Evolutionary conservation across 2,329 filamentous ascomycete genomes (phyloP), one percentile per base, ranked within the genome.

Genomic region (Ascochyta clinopodiicola): DNA sequence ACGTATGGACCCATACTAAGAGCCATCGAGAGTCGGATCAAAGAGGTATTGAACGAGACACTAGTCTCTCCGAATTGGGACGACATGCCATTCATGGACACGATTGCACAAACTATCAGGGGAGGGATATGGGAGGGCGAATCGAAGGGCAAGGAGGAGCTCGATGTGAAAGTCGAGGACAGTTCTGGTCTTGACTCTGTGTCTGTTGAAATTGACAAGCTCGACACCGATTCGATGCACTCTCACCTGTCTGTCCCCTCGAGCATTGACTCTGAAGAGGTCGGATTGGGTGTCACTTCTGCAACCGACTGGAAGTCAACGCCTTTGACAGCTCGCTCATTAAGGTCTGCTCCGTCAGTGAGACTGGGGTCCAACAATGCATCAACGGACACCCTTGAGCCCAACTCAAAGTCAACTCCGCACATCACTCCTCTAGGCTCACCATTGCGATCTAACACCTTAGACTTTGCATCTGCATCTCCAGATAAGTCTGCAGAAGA

Each of bases 51-150:
- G 57, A 91, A 90, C 9, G 95, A 99, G 77, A 96, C 92, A 1
- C 75, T 98, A 19, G 95, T 99, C 2, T 81, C 89, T 51, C 95
- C 95, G 0, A 96, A 96, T 71, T 99, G 95, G 94, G 95, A 99
- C 62, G 95, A 99, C 72, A 84, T 92, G 22, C 92, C 95, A 0
- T 98, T 99, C 75, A 89, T 92, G 71, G 86, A 90, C 65, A 98
- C 92, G 0, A 83, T 88, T 51, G 81, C 85, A 52, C 92, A 96
- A 72, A 78, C 80, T 19, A 92, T 91, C 82, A 85, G 95, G 64
- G 95, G 94, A 10, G 95, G 95, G 0, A 89, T 98, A 19, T 99
- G 86, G 86, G 75, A 81, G 59, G 75, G 79, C 49, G 45, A 51
- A 27, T 31, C 50, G 4, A 60, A 56, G 24, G 56, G 54, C 5